A percentile compares a stretch with the other conserved stretches of the same genome.
Conservation (phyloP, 2,329 filamentous ascomycete species). For the Fusarium torreyae region DNA sequence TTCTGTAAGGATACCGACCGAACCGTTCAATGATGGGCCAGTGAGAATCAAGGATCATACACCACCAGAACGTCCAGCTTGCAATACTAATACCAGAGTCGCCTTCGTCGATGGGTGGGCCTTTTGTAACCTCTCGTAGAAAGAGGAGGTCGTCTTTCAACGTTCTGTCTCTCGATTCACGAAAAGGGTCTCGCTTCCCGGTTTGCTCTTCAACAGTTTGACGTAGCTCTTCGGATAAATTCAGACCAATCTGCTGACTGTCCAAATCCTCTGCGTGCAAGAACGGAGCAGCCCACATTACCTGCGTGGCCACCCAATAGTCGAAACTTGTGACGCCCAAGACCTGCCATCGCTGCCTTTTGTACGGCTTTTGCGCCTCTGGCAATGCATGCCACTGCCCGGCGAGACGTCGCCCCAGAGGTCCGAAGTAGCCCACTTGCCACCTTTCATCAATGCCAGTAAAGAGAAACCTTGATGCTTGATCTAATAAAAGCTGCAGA, state of each 20-base stretch:
- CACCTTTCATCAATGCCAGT: constrained; percentile 1
- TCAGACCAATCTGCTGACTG: constrained; percentile 4
- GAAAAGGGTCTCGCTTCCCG: background rate
- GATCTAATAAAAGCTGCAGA: constrained; percentile 1
- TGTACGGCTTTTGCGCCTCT: background rate
- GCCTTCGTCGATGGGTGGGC: background rate
- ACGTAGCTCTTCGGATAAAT: background rate
- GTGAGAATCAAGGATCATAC: constrained; percentile 23
- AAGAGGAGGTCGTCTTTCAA: constrained; percentile 11
- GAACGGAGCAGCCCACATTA: constrained; percentile 22
- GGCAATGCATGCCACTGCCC: constrained; percentile 13
- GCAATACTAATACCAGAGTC: background rate
- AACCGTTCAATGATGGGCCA: constrained; percentile 23
- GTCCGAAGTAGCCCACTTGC: constrained; percentile 15
- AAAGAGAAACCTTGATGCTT: background rate
- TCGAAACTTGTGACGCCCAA: background rate
- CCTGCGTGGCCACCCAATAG: constrained; percentile 13
- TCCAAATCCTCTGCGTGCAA: constrained; percentile 14
- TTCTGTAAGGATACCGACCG: constrained; percentile 15
- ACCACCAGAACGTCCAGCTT: constrained; percentile 23
- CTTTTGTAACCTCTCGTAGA: background rate
- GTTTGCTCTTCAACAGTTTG: background rate
- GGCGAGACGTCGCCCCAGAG: background rate
- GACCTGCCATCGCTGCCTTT: background rate
- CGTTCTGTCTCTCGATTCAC: background rate